Evolutionary conservation across 306 rosid species (phyloP).

Genomic region (Quercus aquifolioides): DNA sequence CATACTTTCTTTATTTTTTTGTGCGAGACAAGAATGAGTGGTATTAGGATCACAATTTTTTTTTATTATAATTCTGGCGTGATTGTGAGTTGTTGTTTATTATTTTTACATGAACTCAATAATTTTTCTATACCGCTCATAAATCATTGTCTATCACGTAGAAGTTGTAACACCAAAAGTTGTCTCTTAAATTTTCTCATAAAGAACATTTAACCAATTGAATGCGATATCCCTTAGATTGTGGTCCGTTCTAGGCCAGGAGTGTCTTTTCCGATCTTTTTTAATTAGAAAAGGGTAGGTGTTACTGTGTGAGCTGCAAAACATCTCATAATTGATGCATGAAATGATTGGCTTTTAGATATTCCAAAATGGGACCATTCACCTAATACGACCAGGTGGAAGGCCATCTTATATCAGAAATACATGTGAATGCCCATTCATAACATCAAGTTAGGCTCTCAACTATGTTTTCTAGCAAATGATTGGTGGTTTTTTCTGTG

Average conservation of each 20-base stretch:
- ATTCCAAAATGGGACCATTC: constrained; percentile 2
- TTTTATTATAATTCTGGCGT: no score
- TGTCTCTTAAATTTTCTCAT: no score
- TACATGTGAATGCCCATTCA: not conserved
- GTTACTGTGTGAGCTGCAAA: not conserved
- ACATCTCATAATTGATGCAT: not conserved
- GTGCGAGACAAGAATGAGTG: not conserved
- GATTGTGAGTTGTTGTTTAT: no score
- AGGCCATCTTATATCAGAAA: not conserved
- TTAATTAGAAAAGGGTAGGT: not conserved
- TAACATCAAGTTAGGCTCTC: not conserved
- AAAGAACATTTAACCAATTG: not conserved
- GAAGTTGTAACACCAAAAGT: no score
- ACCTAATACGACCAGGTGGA: not conserved
- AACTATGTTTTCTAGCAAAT: not conserved
- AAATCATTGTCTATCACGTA: no score
- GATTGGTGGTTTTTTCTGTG: not conserved
- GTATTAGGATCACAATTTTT: no score
- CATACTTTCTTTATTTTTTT: not conserved
- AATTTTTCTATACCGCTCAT: no score
- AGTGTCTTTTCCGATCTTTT: not conserved
- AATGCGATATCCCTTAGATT: not conserved
- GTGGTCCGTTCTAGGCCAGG: not conserved
- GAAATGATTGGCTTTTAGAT: constrained; percentile 1
- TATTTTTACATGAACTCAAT: no score